Evolutionary conservation across 23 red algal genomes (phyloP), one percentile per base, ranked within the genome.

Genomic region (Gracilariopsis chorda): DNA sequence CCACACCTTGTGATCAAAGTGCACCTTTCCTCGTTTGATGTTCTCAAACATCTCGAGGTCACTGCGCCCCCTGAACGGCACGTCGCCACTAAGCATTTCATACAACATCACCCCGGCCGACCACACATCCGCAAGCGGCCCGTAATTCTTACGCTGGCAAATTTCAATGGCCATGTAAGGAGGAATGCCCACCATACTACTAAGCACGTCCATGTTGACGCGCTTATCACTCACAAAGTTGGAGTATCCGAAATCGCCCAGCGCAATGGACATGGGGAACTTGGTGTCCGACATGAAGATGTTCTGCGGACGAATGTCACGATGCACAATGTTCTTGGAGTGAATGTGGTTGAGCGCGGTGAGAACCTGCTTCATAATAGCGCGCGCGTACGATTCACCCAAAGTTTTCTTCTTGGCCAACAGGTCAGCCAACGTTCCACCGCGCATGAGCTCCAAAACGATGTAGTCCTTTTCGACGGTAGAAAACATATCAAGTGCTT

Each of bases 81-180:
- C 36, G 33, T 94, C 89, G 43, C 96, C 96, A 49, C 68, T 63
- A 23, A 98, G 77, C 89, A 93, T 95, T 7, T 83, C 84, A 81
- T 98, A 95, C 55, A 98, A 56, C 16, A 98, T 70, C 14, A 98
- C 93, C n/a, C 96, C 96, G 20, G 72, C 83, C 13, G 86, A 88
- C 96, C 96, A 98, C 51, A 98, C 67, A 58, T 98, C 96, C 12
- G 89, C 93, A n/a, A 90, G 57, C n/a, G 90, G 94, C 33, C 96
- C 94, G 68, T 98, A 90, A 57, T 89, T 89, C 25, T 85, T 48
- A 32, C 84, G 48, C 51, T 84, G 88, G 32, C 87, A 56, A 39
- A 98, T 93, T 61, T 98, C 96, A 33, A 94, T 82, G 8, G 93
- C 88, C 42, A 96, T 94, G 86, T 98, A 98, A 1, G 88, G 78